These are phyloP conservation scores for Ceratocystis cubensis DNA, from an alignment of 2,329 filamentous ascomycete genomes.

Conservation along the genomic window DNA sequence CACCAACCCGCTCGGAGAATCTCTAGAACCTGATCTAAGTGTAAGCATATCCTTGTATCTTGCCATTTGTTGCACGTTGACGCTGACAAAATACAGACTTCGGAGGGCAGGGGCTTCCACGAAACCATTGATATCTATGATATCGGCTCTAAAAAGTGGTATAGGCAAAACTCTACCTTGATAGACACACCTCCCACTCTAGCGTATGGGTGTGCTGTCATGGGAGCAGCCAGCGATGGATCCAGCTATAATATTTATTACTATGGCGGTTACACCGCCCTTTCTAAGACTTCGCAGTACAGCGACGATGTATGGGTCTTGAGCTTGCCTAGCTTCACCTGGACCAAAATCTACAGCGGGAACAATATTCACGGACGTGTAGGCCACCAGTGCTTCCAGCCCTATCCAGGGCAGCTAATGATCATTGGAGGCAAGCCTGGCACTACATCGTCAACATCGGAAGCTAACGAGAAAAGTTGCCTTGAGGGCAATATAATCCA, in stretches of 20 bases:
- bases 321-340: constrained; percentile 67
- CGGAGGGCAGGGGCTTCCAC: constrained; percentile 59
- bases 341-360: constrained; percentile 46
- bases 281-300: constrained; percentile 30
- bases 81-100: constrained; percentile 22
- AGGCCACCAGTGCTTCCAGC: constrained; percentile 62
- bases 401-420: constrained; percentile 71
- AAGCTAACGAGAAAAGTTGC: constrained; percentile 28
- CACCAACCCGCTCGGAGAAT: constrained; percentile 28
- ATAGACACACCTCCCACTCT: constrained; percentile 40
- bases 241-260: constrained; percentile 76
- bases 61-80: background rate
- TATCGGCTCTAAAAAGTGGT: constrained; percentile 55
- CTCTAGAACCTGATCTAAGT: constrained; percentile 24
- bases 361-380: constrained; percentile 45
- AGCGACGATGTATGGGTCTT: constrained; percentile 68
- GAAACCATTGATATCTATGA: constrained; percentile 65
- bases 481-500: constrained; percentile 42
- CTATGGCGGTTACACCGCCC: constrained; percentile 60
- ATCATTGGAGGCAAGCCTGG: constrained; percentile 55
- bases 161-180: constrained; percentile 48
- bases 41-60: background rate
- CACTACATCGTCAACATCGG: constrained; percentile 25
- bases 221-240: constrained; percentile 55
- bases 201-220: constrained; percentile 59